These are phyloP conservation scores for Yamadazyma epiphylla DNA, from an alignment of 1,139 yeast genomes.

Conservation along the genomic window DNA sequence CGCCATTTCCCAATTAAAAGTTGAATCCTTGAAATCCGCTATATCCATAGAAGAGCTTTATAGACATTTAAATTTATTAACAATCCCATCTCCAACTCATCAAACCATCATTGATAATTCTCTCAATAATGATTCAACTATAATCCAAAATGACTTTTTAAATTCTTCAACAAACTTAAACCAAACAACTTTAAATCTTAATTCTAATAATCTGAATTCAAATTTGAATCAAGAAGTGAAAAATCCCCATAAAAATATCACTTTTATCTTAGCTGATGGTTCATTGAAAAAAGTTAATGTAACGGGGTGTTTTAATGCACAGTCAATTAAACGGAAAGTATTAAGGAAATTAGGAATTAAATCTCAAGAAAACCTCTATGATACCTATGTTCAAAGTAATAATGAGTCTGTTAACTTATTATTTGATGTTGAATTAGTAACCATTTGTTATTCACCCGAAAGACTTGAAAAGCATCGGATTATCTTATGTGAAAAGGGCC, in stretches of 20 bases:
- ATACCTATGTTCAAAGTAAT: slow-evolving; percentile 34
- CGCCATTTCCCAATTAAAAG: slow-evolving; percentile 43
- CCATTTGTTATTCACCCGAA: slow-evolving; percentile 75
- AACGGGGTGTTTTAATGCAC: slow-evolving; percentile 78
- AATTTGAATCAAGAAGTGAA: slow-evolving; percentile 8
- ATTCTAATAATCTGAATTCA: slow-evolving; percentile 3
- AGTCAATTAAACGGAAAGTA: slow-evolving; percentile 69
- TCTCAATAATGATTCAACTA: slow-evolving; percentile 12
- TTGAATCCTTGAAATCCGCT: slow-evolving; percentile 30
- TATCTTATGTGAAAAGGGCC: slow-evolving; percentile 62
- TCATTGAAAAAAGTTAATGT: slow-evolving; percentile 69
- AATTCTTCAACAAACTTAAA: slow-evolving; percentile 9
- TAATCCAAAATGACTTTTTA: no score
- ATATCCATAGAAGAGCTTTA: slow-evolving; percentile 30
- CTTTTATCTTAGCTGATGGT: slow-evolving; percentile 75
- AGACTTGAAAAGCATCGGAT: slow-evolving; percentile 69
- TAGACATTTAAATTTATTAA: slow-evolving; percentile 18
- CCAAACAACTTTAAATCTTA: slow-evolving; percentile 1
- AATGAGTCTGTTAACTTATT: slow-evolving; percentile 41
- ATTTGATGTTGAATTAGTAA: slow-evolving; percentile 76
- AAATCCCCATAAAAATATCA: slow-evolving; percentile 47
- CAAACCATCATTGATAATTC: slow-evolving; percentile 4
- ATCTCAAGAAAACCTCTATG: slow-evolving; percentile 36
- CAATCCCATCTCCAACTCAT: slow-evolving; percentile 9
- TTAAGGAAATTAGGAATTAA: slow-evolving; percentile 57